Percentiles rank a stretch among this genome's conserved stretches.
These are phyloP conservation scores for Sonneratia caseolaris DNA, from an alignment of 345 rosid genomes.

Conservation along the genomic window DNA sequence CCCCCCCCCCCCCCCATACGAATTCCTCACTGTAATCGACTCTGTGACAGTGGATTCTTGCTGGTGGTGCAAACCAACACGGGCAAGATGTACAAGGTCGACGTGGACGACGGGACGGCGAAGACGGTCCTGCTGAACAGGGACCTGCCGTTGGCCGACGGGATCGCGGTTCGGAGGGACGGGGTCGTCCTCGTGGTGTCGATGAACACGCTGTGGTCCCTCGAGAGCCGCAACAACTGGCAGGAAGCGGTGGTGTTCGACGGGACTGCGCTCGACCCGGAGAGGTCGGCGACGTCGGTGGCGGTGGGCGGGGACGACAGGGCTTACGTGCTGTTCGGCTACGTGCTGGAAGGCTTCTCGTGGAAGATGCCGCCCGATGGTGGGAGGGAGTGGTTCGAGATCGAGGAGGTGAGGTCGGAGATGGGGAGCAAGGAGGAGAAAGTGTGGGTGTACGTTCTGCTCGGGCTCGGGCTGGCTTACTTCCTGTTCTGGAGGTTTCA, in stretches of 20 bases:
- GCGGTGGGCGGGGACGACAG: constrained; percentile 46
- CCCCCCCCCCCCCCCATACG: no score
- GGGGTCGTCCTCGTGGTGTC: constrained; percentile 65
- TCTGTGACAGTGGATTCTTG: constrained; percentile 54
- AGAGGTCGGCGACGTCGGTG: constrained; percentile 53
- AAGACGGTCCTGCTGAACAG: constrained; percentile 37
- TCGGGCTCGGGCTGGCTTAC: constrained; percentile 72
- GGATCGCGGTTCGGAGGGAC: constrained; percentile 48
- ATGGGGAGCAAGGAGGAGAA: constrained; percentile 41
- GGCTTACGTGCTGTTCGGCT: constrained; percentile 68
- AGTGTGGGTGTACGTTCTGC: constrained; percentile 48
- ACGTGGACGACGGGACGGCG: constrained; percentile 53
- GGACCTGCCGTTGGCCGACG: constrained; percentile 53
- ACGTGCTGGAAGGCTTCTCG: constrained; percentile 40
- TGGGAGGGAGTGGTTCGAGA: constrained; percentile 36
- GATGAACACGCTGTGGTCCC: constrained; percentile 41
- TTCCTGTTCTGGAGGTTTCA: constrained; percentile 69
- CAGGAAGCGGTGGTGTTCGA: constrained; percentile 64
- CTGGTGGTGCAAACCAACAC: constrained; percentile 77
- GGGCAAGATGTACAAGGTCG: constrained; percentile 77
- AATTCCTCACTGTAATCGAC: background rate
- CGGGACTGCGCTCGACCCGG: constrained; percentile 46
- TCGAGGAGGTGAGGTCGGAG: constrained; percentile 48
- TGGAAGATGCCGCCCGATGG: constrained; percentile 12
- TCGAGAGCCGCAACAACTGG: constrained; percentile 74